Evolutionary conservation across 768 basidiomycete species (phyloP), one percentile per base, ranked within the genome.

Genomic region (Podaxis mareebaensis): DNA sequence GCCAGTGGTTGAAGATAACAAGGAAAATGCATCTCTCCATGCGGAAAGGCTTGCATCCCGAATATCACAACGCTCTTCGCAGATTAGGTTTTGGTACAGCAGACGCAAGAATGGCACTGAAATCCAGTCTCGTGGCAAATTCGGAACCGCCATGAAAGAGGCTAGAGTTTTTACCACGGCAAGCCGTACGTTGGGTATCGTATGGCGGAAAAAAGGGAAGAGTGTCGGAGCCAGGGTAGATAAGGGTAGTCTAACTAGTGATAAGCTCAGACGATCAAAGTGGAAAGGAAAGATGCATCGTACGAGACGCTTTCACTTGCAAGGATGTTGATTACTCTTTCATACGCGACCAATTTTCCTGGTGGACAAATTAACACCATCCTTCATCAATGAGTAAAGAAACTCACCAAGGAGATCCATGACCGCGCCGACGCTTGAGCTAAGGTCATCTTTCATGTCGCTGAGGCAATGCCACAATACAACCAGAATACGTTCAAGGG

Each of bases 151-250:
- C 83, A 97, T 91, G 76, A 99, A 96, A 7, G 91, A 90, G 60
- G 88, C 83, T 10, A 99, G 78, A 0, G 95, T 95, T 64, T 92
- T 89, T 51, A 96, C 91, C 2, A 99, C 96, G 2, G 97, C 90
- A 13, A 96, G 82, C 7, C 97, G 93, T 60, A 99, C 97, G 64
- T 90, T 90, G 1, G 91, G 76, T 69, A 99, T 99, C 0, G 96
- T 96, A 74, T 99, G 97, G 17, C 97, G 92, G 77, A 98, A 96
- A 82, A 96, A 98, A 3, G 96, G 93, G 76, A 94, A 99, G 4
- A 96, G 78, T 0, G 91, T 92, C 2, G 92, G 91, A 5, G 96
- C 91, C 61, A 97, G 84, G 3, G 83, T 83, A n/a, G 88, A 82
- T 33, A 98, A 82, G 3, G 94, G 90, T 53, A 89, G 79, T n/a